Base-by-base conservation (phyloP, 2,329 filamentous ascomycete species). In the Alternaria consortialis region DNA sequence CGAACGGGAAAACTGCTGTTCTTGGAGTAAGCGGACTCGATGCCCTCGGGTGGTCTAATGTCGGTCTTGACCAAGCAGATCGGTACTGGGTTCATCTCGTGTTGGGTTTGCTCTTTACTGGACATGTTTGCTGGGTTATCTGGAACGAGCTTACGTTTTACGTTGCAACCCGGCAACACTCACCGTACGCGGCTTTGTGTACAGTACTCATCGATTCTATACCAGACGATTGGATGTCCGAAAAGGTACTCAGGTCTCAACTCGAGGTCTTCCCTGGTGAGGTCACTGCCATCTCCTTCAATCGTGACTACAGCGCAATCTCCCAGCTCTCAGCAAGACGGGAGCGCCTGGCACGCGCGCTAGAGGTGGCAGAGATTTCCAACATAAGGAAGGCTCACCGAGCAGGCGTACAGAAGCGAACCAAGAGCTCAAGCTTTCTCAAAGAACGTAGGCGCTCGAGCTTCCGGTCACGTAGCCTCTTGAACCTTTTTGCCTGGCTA, bases 151-250 rank as follows among this genome's bases (percentile, higher is more conserved):
- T 67, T 56, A 12, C n/a, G 2, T 57, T 56, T 11, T 66, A 62
- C 15, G 40, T 66, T 20, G n/a, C 17, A 50, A 44, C 50, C 9
- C 12, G 12, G 27, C 27, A 62, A 51, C 8, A 29, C 43, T 53
- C 25, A 25, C 36, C 9, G 4, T n/a, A 53, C 17, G 13, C 37
- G 15, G 36, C 51, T 31, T 59, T 64, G 12, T 8, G 34, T 31
- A 65, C 31, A 48, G 51, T 67, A 29, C 65, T 67, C 11, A 42
- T 67, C n/a, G 20, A 67, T 9, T 55, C 57, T 32, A 65, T 67
- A 61, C 62, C 25, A 25, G 56, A 58, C 7, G 11, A 40, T 42
- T 64, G n/a, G 59, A 64, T 66, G 32, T 55, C 52, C 12, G 20
- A 64, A 31, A 56, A 54, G 29, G 20, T 39, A 27, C 58, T 66